A percentile compares a stretch with the other conserved stretches of the same genome.
Conservation (phyloP, 2,329 filamentous ascomycete species). For the Trichothecium roseum region DNA sequence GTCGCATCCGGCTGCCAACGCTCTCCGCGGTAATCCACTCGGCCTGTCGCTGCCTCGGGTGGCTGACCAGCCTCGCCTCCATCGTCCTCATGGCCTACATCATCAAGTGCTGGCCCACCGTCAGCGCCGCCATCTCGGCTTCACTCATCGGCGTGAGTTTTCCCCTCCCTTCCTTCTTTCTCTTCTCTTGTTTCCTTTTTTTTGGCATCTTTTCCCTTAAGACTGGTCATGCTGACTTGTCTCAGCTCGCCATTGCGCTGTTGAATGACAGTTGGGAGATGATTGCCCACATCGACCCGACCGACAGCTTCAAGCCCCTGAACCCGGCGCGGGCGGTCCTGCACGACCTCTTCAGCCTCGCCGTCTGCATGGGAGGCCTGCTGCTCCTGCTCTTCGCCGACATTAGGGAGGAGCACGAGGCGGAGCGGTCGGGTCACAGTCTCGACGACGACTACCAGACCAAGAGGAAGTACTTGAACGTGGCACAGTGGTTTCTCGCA, state of each 20-base stretch:
- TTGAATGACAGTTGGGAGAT: constrained; percentile 28
- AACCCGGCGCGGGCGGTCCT: constrained; percentile 16
- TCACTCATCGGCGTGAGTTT: constrained; percentile 20
- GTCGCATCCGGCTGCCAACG: neutral
- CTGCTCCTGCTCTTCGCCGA: constrained; percentile 21
- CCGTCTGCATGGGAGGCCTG: constrained; percentile 21
- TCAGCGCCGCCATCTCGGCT: constrained; percentile 16
- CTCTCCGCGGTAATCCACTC: constrained; percentile 10
- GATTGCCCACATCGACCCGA: constrained; percentile 15
- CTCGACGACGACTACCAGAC: constrained; percentile 2
- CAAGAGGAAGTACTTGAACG: constrained; percentile 1
- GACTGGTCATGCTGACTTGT: neutral
- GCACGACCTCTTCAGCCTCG: constrained; percentile 22
- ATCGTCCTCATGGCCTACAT: constrained; percentile 20
- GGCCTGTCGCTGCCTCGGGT: constrained; percentile 16
- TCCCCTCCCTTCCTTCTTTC: neutral
- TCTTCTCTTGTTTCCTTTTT: neutral
- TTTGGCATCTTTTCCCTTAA: neutral
- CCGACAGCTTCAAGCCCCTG: constrained; percentile 14
- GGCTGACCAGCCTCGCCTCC: constrained; percentile 19
- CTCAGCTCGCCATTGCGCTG: constrained; percentile 18
- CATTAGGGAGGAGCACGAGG: neutral
- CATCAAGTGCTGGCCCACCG: constrained; percentile 19
- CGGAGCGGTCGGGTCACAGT: neutral
- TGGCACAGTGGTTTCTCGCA: constrained; percentile 7